A percentile compares a stretch with the other conserved stretches of the same genome.
These are phyloP conservation scores for Coemansia sp. DNA, from an alignment of 192 early-diverging fungal species.

Conservation along the genomic window DNA sequence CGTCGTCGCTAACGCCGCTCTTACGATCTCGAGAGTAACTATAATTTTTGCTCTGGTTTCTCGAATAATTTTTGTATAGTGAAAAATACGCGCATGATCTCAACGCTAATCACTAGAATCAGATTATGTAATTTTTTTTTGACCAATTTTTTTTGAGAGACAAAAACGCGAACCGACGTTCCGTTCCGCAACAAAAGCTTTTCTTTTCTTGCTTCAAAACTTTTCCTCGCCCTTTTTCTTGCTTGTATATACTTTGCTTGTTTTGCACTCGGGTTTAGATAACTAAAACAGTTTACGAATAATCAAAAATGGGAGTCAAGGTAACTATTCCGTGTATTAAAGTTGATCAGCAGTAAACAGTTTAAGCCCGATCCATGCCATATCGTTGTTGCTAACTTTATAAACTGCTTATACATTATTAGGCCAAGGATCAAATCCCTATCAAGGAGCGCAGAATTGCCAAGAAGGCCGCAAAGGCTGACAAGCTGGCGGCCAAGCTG, in stretches of 20 bases:
- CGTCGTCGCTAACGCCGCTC: too few relatives aligned
- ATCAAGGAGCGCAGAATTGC: constrained; percentile 23
- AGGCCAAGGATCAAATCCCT: constrained; percentile 23
- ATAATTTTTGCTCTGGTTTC: too few relatives aligned
- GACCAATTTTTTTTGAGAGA: not conserved
- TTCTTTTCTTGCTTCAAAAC: not conserved
- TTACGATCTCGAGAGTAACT: too few relatives aligned
- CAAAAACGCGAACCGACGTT: not conserved
- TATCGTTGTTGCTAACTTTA: not conserved
- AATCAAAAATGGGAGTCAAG: not conserved
- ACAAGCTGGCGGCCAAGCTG: constrained; percentile 10
- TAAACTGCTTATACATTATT: not conserved
- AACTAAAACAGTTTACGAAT: not conserved
- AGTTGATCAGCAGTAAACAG: not conserved
- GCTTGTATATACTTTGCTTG: not conserved
- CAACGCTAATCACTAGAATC: not conserved
- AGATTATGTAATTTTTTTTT: not conserved
- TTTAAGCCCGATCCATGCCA: too few relatives aligned
- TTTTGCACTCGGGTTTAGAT: not conserved
- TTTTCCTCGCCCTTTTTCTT: not conserved
- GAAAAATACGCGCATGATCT: not conserved
- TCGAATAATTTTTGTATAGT: too few relatives aligned
- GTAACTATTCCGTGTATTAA: not conserved
- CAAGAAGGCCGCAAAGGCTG: constrained; percentile 6
- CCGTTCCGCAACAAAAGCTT: not conserved